Percentiles rank a stretch among this genome's conserved stretches.
phyloP scores from a whole-genome alignment of 2,329 filamentous ascomycete species.

The Aureobasidium sp. region DNA sequence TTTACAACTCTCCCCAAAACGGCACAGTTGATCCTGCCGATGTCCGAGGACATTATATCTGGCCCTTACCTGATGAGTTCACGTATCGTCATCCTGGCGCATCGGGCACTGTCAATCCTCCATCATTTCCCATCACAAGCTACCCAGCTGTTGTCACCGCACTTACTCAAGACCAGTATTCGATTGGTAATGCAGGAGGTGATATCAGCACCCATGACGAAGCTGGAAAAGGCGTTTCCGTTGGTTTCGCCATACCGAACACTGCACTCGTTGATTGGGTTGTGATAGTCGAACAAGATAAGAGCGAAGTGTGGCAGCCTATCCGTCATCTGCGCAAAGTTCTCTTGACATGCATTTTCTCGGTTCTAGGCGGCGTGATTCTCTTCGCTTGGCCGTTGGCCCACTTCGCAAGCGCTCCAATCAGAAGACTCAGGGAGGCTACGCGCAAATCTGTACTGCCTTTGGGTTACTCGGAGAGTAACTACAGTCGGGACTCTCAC shows the following conservation, averaged over 20 bases:
- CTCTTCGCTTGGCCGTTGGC: constrained; percentile 70
- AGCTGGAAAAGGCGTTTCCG: constrained; percentile 59
- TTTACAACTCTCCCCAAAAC: constrained; percentile 21
- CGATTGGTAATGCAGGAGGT: constrained; percentile 62
- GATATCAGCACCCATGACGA: constrained; percentile 67
- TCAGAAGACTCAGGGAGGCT: constrained; percentile 65
- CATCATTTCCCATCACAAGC: constrained; percentile 51
- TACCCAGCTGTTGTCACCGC: constrained; percentile 60
- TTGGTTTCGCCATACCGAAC: constrained; percentile 69
- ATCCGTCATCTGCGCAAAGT: constrained; percentile 71
- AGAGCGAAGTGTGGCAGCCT: constrained; percentile 66
- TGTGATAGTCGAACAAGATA: constrained; percentile 69
- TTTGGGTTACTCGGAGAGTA: constrained; percentile 45
- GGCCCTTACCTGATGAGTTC: constrained; percentile 24
- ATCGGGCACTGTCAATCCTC: constrained; percentile 34
- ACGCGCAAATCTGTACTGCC: constrained; percentile 67
- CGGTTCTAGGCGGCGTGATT: constrained; percentile 63
- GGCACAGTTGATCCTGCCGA: background rate
- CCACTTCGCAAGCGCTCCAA: constrained; percentile 74
- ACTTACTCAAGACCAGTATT: constrained; percentile 46
- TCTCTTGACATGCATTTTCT: constrained; percentile 77
- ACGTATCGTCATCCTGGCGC: constrained; percentile 24
- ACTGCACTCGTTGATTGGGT: constrained; percentile 72
- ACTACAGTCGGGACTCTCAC: constrained; percentile 32
- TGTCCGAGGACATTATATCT: constrained; percentile 24